Base-by-base conservation (phyloP, 192 early-diverging fungal species). In the Mortierella alpina region DNA sequence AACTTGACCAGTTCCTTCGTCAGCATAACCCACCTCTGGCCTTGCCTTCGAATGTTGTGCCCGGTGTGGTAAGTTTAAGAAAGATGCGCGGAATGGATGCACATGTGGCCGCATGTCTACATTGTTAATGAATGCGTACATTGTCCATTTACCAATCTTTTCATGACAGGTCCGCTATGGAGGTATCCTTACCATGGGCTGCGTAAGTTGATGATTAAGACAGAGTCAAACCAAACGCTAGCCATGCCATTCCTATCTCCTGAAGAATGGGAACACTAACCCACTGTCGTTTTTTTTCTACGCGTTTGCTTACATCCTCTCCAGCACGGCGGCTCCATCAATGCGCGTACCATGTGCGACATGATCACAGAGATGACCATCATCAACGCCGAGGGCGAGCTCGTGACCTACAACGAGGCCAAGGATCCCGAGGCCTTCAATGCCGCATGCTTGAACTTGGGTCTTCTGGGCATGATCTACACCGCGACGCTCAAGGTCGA, bases 401-500 rank as follows among this genome's bases (percentile, higher is more conserved):
- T 80, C 9, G 60, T 80, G 47, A 80, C 77, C 11, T 80, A 80
- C 55, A 68, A 70, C 1, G 70, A 67, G 7, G 52, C 57, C 18
- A 57, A 49, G 14, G 70, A 68, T 22, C 77, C 63, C 14, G 65
- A 65, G n/a, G 68, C 68, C 31, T 79, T 79, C 53, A 63, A 52
- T 4, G 69, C 63, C 44, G 76, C 76, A n/a, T 66, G 69, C 58
- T 31, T 79, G n/a, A 79, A 72, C 64, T 69, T 79, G 1, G 84
- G 84, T 17, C 72, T 83, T 40, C 58, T 86, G 0, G 82, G 84
- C 11, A 77, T 84, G 12, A 78, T 84, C 54, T 86, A 82, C 66
- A 86, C 68, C 1, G 66, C 70, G 4, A 78, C 73, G 11, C 75
- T 84, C 18, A 46, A 55, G 9, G 77, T 84, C 41, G 75, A 79